These are phyloP conservation scores for Lentinula aciculospora DNA, from an alignment of 768 basidiomycete species.

Conservation along the genomic window DNA sequence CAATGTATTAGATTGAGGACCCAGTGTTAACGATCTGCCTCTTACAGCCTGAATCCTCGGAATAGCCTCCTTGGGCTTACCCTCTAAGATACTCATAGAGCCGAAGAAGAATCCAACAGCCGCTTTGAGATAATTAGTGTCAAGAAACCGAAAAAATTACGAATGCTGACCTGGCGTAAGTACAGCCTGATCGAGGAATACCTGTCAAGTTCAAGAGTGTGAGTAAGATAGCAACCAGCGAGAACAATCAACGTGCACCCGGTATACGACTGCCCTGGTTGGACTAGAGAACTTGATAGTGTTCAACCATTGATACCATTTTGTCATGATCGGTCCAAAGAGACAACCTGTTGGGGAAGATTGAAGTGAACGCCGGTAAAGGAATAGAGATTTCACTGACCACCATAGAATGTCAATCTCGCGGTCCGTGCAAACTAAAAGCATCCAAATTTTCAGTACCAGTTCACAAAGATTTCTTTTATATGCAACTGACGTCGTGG, in stretches of 20 bases:
- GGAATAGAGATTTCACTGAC: constrained; percentile 24
- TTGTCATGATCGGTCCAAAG: constrained; percentile 79
- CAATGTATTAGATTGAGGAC: background rate
- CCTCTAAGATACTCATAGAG: constrained; percentile 51
- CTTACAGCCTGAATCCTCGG: constrained; percentile 43
- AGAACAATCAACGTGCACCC: constrained; percentile 33
- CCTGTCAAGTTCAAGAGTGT: constrained; percentile 29
- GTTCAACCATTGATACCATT: constrained; percentile 75
- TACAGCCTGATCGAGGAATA: constrained; percentile 77
- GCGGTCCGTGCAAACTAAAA: constrained; percentile 53
- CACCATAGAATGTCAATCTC: constrained; percentile 69
- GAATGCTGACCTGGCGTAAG: constrained; percentile 57
- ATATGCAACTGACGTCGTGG: constrained; percentile 62
- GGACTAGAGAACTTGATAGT: constrained; percentile 63
- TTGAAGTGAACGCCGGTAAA: background rate
- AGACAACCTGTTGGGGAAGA: constrained; percentile 40
- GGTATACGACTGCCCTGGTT: constrained; percentile 51
- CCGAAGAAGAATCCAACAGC: constrained; percentile 40
- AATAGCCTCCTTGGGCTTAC: constrained; percentile 33
- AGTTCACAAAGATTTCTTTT: background rate
- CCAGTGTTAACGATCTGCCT: background rate
- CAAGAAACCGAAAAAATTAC: background rate
- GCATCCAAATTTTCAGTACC: background rate
- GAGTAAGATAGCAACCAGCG: background rate
- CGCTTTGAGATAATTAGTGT: constrained; percentile 19